A percentile compares a stretch with the other conserved stretches of the same genome.
Conservation (phyloP, 2,329 filamentous ascomycete species). For the Volutella citrinella region DNA sequence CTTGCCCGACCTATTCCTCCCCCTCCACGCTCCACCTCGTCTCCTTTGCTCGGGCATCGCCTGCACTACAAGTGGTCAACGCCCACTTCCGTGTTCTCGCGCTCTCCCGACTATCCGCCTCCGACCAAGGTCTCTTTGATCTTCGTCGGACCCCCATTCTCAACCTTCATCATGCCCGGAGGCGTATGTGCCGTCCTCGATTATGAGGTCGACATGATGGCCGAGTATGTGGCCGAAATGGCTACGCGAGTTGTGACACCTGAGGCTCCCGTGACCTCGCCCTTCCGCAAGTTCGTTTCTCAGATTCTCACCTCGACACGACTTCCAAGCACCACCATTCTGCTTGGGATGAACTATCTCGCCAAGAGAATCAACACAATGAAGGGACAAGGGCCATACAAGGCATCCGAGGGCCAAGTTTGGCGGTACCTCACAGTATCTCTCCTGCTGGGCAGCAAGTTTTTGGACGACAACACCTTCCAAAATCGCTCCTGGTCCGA, state of each 20-base stretch:
- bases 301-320: constrained; percentile 89
- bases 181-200: constrained; percentile 92
- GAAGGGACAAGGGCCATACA: constrained; percentile 52
- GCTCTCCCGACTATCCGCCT: constrained; percentile 16
- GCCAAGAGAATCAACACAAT: constrained; percentile 78
- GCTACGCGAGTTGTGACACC: constrained; percentile 59
- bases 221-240: constrained; percentile 91
- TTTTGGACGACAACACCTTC: constrained; percentile 94
- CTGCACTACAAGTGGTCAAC: constrained; percentile 15
- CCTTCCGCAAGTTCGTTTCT: constrained; percentile 88
- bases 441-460: constrained; percentile 88
- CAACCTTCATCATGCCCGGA: constrained; percentile 59
- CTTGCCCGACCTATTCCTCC: no score
- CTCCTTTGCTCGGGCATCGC: constrained; percentile 6
- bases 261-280: constrained; percentile 54
- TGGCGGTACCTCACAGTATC: constrained; percentile 86
- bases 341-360: constrained; percentile 86
- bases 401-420: constrained; percentile 65
- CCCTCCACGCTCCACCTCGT: constrained; percentile 7
- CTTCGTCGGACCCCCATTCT: constrained; percentile 34
- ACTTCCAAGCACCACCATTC: constrained; percentile 85
- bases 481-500: constrained; percentile 97
- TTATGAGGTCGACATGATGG: constrained; percentile 96
- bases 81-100: constrained; percentile 12
- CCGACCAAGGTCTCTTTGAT: constrained; percentile 40